phyloP scores from a whole-genome alignment of 768 basidiomycete genomes.

The Psilocybe tampanensis region DNA sequence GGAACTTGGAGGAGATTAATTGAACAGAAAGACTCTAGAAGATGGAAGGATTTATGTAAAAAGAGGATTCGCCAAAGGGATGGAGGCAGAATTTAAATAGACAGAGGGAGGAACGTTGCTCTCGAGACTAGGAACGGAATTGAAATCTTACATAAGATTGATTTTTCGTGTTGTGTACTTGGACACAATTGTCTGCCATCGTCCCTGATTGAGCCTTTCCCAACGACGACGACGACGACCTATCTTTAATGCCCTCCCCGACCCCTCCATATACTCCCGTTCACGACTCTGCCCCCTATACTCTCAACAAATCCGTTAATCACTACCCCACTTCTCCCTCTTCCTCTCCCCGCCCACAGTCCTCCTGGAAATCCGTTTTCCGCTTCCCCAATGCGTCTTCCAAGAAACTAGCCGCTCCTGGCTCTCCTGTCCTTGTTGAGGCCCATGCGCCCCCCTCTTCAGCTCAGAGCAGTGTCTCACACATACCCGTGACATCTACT shows the following conservation, averaged over 20 bases:
- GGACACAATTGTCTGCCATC: conserved; percentile 15
- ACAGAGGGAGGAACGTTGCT: conserved; percentile 1
- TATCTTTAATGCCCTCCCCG: conserved; percentile 26
- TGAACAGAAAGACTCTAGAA: neutral
- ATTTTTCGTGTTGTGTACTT: conserved; percentile 23
- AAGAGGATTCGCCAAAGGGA: neutral
- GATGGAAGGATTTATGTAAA: neutral
- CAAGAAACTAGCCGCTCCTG: conserved; percentile 52
- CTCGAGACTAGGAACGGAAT: conserved; percentile 14
- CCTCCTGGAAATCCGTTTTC: conserved; percentile 75
- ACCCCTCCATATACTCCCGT: conserved; percentile 23
- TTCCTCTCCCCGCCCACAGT: conserved; percentile 31
- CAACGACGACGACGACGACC: conserved; percentile 17
- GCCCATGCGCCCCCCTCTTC: conserved; percentile 40
- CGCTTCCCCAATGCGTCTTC: conserved; percentile 66
- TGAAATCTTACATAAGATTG: conserved; percentile 32
- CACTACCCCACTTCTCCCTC: conserved; percentile 24
- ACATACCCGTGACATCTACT: conserved; percentile 46
- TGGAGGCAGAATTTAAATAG: neutral
- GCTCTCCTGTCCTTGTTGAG: conserved; percentile 53
- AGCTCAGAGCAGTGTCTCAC: conserved; percentile 31
- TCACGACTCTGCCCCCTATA: conserved; percentile 22
- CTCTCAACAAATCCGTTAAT: conserved; percentile 17
- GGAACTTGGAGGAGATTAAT: neutral
- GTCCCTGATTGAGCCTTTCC: conserved; percentile 23